These are phyloP conservation scores for Rosa multiflora DNA, from an alignment of 306 rosid genomes.

Conservation along the genomic window DNA sequence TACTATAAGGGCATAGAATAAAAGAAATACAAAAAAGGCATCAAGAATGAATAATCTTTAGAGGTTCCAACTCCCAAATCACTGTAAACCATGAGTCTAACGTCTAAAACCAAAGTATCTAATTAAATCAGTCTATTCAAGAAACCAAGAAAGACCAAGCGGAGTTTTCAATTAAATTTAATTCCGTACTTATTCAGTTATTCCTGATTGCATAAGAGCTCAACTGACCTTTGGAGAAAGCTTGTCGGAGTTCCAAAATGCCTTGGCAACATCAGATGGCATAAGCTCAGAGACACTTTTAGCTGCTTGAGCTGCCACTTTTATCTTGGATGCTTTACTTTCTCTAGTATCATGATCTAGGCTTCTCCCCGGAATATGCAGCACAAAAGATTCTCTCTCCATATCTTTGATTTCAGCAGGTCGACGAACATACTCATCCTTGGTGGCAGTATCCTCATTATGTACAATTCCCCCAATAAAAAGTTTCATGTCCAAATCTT, in stretches of 20 bases:
- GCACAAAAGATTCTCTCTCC: conserved; percentile 79
- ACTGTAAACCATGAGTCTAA: not conserved
- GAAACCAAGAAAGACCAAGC: not conserved
- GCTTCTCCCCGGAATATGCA: conserved; percentile 70
- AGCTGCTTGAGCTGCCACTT: conserved; percentile 80
- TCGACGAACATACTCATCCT: conserved; percentile 72
- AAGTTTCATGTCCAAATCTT: conserved; percentile 83
- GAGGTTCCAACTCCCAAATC: not conserved
- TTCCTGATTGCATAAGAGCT: conserved; percentile 1
- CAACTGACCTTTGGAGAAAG: conserved; percentile 88
- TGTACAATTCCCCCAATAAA: conserved; percentile 89
- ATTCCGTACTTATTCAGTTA: not conserved
- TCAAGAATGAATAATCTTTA: not conserved
- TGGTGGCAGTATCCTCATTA: conserved; percentile 68
- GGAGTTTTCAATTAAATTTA: not conserved
- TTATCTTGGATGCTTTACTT: conserved; percentile 59
- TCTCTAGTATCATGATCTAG: conserved; percentile 54
- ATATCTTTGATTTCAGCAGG: conserved; percentile 82
- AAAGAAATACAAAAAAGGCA: not conserved
- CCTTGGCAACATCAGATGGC: conserved; percentile 94
- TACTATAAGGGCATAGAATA: not conserved
- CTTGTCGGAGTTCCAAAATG: conserved; percentile 78
- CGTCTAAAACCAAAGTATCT: not conserved
- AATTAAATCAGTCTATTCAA: not conserved
- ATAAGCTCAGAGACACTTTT: conserved; percentile 85